Conservation (phyloP, 768 basidiomycete species). For the Agaricus sinodeliciosus region DNA sequence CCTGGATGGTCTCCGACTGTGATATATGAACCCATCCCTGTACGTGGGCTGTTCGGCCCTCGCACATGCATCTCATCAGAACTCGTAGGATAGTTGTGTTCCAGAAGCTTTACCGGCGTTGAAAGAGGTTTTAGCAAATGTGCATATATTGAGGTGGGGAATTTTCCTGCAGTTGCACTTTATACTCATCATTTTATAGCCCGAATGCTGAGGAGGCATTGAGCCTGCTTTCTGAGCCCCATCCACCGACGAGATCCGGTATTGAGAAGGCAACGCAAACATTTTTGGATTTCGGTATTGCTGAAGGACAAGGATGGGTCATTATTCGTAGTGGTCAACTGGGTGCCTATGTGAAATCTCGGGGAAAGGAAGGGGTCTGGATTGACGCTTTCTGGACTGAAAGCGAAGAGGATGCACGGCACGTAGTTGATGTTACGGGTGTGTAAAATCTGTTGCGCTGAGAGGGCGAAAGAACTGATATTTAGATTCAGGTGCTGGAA, state of each 20-base stretch:
- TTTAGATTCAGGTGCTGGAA: slow-evolving; percentile 72
- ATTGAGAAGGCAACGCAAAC: slow-evolving; percentile 63
- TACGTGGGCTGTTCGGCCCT: slow-evolving; percentile 19
- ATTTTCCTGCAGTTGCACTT: background rate
- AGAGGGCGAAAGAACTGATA: slow-evolving; percentile 9
- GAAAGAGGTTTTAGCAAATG: slow-evolving; percentile 44
- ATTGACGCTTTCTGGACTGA: slow-evolving; percentile 64
- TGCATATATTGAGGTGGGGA: slow-evolving; percentile 63
- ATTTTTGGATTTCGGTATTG: slow-evolving; percentile 59
- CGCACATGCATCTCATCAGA: background rate
- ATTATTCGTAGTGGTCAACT: slow-evolving; percentile 70
- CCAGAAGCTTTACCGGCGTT: slow-evolving; percentile 75
- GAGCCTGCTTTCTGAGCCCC: slow-evolving; percentile 48
- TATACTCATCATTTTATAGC: slow-evolving; percentile 27
- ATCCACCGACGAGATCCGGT: slow-evolving; percentile 38
- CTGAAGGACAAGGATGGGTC: slow-evolving; percentile 47
- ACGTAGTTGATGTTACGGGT: slow-evolving; percentile 82
- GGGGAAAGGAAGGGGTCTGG: slow-evolving; percentile 42
- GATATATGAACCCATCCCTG: slow-evolving; percentile 86
- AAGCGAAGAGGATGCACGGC: slow-evolving; percentile 31
- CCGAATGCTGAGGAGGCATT: slow-evolving; percentile 87
- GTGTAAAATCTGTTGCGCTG: slow-evolving; percentile 7
- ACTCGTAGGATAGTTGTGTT: slow-evolving; percentile 61
- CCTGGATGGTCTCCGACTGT: slow-evolving; percentile 57
- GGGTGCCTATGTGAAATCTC: slow-evolving; percentile 60